These are phyloP conservation scores for Coemansia sp. DNA, from an alignment of 192 early-diverging fungal species.

Conservation along the genomic window DNA sequence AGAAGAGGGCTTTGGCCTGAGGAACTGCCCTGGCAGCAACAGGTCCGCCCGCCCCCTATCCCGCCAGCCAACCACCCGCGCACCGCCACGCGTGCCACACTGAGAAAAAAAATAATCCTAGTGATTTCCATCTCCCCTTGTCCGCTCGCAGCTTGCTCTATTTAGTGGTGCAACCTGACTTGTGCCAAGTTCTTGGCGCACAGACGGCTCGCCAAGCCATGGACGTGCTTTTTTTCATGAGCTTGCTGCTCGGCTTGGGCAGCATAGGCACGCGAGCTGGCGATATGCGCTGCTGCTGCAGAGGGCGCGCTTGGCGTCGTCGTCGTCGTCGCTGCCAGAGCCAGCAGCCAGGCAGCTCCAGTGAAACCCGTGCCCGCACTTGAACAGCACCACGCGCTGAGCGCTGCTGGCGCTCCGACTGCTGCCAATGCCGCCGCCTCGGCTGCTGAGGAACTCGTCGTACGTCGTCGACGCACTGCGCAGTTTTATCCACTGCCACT, in stretches of 20 bases:
- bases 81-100: slow-evolving; percentile 20
- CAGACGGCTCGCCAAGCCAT: not conserved
- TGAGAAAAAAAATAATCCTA: not conserved
- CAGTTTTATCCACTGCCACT: slow-evolving; percentile 58
- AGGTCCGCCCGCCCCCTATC: not conserved
- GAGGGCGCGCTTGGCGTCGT: not conserved
- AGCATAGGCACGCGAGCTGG: slow-evolving; percentile 25
- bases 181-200: slow-evolving; percentile 11
- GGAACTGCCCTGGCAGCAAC: not conserved
- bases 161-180: too few relatives aligned
- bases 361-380: slow-evolving; percentile 50
- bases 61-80: too few relatives aligned
- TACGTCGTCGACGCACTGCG: slow-evolving; percentile 30
- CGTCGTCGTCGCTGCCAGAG: not conserved
- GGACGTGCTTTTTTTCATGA: not conserved
- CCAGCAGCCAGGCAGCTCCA: slow-evolving; percentile 20
- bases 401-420: slow-evolving; percentile 5
- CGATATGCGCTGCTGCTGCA: not conserved
- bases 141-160: not conserved
- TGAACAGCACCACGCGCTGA: slow-evolving; percentile 41
- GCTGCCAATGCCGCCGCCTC: not conserved
- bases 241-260: slow-evolving; percentile 12
- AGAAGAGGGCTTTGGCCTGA: slow-evolving; percentile 88
- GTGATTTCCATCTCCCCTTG: too few relatives aligned
- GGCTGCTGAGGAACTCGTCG: slow-evolving; percentile 19